A percentile compares a stretch with the other conserved stretches of the same genome.
These are phyloP conservation scores for Boletus fagicola DNA, from an alignment of 768 basidiomycete species.

Conservation along the genomic window DNA sequence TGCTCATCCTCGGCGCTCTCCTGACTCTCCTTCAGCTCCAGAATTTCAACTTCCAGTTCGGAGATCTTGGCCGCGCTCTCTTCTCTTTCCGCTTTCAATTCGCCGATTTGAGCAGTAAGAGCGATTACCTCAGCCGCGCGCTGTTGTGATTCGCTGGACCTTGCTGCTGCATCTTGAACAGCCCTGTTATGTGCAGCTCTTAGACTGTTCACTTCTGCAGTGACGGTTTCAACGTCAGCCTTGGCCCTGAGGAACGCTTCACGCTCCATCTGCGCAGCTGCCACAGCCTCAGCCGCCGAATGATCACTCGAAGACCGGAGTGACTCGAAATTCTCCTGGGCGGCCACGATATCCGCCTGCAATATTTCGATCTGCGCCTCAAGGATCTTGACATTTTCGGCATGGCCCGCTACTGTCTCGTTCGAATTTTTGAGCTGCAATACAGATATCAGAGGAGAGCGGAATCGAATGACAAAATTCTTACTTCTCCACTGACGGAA, in stretches of 20 bases:
- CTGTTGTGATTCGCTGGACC: slow-evolving; percentile 46
- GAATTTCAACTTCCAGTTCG: slow-evolving; percentile 77
- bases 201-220: slow-evolving; percentile 50
- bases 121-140: slow-evolving; percentile 42
- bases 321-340: slow-evolving; percentile 52
- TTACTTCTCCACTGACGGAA: slow-evolving; percentile 51
- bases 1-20: slow-evolving; percentile 64
- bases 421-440: slow-evolving; percentile 54
- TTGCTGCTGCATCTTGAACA: slow-evolving; percentile 45
- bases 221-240: slow-evolving; percentile 55
- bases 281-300: slow-evolving; percentile 41
- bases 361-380: slow-evolving; percentile 50
- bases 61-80: slow-evolving; percentile 70
- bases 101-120: slow-evolving; percentile 49
- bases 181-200: slow-evolving; percentile 50
- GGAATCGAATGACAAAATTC: slow-evolving; percentile 10
- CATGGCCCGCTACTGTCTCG: slow-evolving; percentile 39
- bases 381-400: slow-evolving; percentile 46
- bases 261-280: slow-evolving; percentile 58
- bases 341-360: slow-evolving; percentile 47
- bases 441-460: slow-evolving; percentile 3
- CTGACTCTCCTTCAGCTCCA: slow-evolving; percentile 71
- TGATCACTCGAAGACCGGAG: slow-evolving; percentile 48
- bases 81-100: slow-evolving; percentile 63
- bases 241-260: slow-evolving; percentile 64